These are phyloP conservation scores for Tetrahymena elliotti DNA, from an alignment of 73 alveolate genomes.

Conservation along the genomic window DNA sequence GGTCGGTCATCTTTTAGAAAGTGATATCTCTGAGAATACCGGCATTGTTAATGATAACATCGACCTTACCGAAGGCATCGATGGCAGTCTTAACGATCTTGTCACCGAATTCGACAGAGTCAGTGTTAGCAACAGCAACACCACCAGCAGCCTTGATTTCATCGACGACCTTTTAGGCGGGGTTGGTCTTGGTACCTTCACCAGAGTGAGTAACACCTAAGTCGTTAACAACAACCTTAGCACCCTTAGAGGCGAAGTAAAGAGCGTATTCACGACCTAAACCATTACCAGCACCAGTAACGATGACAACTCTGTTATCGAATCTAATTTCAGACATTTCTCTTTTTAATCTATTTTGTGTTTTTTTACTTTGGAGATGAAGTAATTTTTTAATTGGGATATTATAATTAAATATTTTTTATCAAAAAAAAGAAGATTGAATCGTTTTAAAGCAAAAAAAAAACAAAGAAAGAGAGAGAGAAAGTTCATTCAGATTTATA, in stretches of 20 bases:
- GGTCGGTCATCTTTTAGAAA: conserved; percentile 80
- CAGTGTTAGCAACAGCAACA: conserved; percentile 81
- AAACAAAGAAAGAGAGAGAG: background rate
- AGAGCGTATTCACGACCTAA: conserved; percentile 74
- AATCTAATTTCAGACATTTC: conserved; percentile 31
- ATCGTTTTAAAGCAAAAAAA: background rate
- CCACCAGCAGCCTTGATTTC: conserved; percentile 89
- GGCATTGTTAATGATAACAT: conserved; percentile 92
- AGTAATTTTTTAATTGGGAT: background rate
- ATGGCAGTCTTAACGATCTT: conserved; percentile 90
- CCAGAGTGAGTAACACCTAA: conserved; percentile 73
- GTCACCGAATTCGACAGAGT: conserved; percentile 93
- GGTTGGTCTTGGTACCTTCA: conserved; percentile 51
- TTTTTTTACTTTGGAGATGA: background rate
- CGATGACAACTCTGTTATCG: conserved; percentile 59
- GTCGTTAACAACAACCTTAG: conserved; percentile 86
- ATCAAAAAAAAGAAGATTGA: background rate
- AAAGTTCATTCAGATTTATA: background rate
- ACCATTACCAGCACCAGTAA: conserved; percentile 83
- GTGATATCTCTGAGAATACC: conserved; percentile 93
- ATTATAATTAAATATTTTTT: background rate
- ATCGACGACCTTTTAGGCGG: conserved; percentile 80
- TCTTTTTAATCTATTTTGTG: background rate
- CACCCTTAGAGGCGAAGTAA: conserved; percentile 75
- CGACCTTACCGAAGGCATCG: conserved; percentile 77